Conservation (phyloP, 2,329 filamentous ascomycete genomes). For the Magnaporthiopsis poae region DNA sequence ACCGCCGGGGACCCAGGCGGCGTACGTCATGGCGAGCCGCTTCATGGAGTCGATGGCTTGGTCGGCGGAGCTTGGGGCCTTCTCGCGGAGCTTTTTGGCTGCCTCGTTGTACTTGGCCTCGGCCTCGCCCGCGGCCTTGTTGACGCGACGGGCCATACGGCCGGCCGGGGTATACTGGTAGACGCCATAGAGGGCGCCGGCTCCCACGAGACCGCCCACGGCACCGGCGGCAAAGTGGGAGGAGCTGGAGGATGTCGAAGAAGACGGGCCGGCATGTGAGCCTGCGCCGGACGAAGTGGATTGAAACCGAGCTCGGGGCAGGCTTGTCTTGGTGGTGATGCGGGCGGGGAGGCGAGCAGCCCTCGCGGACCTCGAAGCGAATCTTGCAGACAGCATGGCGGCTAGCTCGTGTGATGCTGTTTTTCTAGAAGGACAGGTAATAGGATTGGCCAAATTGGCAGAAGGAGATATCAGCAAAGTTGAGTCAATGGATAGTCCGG, state of each 20-base stretch:
- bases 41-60: conserved; percentile 46
- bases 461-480: background rate
- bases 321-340: background rate
- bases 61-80: conserved; percentile 51
- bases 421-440: too few relatives aligned
- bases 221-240: conserved; percentile 31
- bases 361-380: background rate
- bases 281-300: background rate
- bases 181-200: conserved; percentile 30
- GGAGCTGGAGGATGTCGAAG: conserved; percentile 10
- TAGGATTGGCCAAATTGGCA: background rate
- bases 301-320: conserved; percentile 3
- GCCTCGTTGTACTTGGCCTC: conserved; percentile 50
- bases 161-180: conserved; percentile 37
- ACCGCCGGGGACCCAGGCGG: conserved; percentile 61
- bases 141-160: conserved; percentile 30
- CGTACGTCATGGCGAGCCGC: conserved; percentile 48
- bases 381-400: background rate
- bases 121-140: conserved; percentile 39
- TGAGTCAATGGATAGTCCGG: too few relatives aligned
- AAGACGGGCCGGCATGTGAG: background rate
- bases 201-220: conserved; percentile 34
- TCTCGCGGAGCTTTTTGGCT: conserved; percentile 50
- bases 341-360: background rate
- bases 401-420: background rate